A percentile compares a stretch with the other conserved stretches of the same genome.
These are phyloP conservation scores for Apophysomyces elegans DNA, from an alignment of 371 early-diverging fungal species.

Conservation along the genomic window DNA sequence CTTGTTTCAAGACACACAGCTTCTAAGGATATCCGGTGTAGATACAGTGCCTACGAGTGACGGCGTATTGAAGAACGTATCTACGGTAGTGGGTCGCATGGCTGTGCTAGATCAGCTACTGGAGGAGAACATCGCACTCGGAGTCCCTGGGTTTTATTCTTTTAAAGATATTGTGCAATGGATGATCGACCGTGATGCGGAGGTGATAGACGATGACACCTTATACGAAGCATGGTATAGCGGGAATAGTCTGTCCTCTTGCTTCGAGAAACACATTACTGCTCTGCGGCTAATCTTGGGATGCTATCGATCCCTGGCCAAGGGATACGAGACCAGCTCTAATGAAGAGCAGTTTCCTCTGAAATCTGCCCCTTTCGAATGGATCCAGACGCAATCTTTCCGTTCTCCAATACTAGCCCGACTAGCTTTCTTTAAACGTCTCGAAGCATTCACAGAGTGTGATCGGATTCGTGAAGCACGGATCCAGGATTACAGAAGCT, in stretches of 20 bases:
- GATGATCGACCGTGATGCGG: slow-evolving; percentile 17
- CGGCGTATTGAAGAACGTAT: not conserved
- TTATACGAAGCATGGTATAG: slow-evolving; percentile 4
- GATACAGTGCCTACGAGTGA: slow-evolving; percentile 13
- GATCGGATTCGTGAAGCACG: slow-evolving; percentile 30
- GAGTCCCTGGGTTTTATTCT: slow-evolving; percentile 38
- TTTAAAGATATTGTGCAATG: slow-evolving; percentile 29
- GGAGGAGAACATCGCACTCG: slow-evolving; percentile 40
- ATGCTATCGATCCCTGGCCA: slow-evolving; percentile 20
- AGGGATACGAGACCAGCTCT: slow-evolving; percentile 11
- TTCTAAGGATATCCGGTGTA: slow-evolving; percentile 25
- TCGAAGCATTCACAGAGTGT: slow-evolving; percentile 35
- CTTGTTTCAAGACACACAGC: slow-evolving; percentile 38
- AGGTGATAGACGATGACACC: not conserved
- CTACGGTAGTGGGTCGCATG: slow-evolving; percentile 21
- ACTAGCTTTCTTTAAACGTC: slow-evolving; percentile 40
- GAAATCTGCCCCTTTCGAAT: slow-evolving; percentile 25
- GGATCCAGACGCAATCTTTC: slow-evolving; percentile 26
- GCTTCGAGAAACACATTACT: not conserved
- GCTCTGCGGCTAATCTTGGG: slow-evolving; percentile 14
- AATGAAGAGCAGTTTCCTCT: slow-evolving; percentile 26
- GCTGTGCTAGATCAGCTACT: slow-evolving; percentile 33
- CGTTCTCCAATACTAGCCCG: slow-evolving; percentile 29
- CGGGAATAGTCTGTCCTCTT: not conserved
- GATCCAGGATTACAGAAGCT: slow-evolving; percentile 26